These are phyloP conservation scores for Metschnikowia proteae DNA, from an alignment of 805 yeast species.

Conservation along the genomic window DNA sequence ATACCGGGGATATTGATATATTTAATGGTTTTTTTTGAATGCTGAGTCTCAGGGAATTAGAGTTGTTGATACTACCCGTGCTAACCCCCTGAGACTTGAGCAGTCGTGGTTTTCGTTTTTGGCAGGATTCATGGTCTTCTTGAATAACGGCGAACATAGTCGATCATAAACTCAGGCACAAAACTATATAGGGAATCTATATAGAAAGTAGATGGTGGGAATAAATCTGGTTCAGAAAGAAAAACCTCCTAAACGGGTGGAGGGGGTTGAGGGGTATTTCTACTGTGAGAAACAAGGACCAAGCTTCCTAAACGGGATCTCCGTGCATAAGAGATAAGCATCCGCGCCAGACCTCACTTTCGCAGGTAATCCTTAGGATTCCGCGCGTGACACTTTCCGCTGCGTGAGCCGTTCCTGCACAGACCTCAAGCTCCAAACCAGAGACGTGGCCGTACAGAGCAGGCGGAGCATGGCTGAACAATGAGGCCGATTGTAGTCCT, in stretches of 20 bases:
- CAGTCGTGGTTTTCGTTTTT: slow-evolving; percentile 38
- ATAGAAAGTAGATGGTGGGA: neutral
- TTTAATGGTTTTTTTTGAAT: slow-evolving; percentile 13
- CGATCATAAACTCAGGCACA: slow-evolving; percentile 13
- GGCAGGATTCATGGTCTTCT: slow-evolving; percentile 33
- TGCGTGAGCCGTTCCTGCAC: neutral
- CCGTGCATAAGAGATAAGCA: slow-evolving; percentile 3
- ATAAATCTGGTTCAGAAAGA: neutral
- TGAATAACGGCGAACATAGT: slow-evolving; percentile 22
- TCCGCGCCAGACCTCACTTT: neutral
- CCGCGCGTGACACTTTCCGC: slow-evolving; percentile 2
- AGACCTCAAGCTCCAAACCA: no score
- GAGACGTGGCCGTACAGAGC: no score
- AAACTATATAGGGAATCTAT: slow-evolving; percentile 3
- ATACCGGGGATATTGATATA: slow-evolving; percentile 18
- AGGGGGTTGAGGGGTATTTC: slow-evolving; percentile 3
- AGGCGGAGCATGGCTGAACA: no score
- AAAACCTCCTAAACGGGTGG: neutral
- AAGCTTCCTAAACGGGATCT: slow-evolving; percentile 4
- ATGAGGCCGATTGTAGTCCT: no score
- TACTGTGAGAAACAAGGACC: neutral
- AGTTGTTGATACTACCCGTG: slow-evolving; percentile 17
- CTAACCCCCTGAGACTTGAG: slow-evolving; percentile 33
- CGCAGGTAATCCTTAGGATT: neutral
- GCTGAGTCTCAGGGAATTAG: slow-evolving; percentile 26